phyloP scores from a whole-genome alignment of 257 asterid species.

The Leptodermis oblonga region DNA sequence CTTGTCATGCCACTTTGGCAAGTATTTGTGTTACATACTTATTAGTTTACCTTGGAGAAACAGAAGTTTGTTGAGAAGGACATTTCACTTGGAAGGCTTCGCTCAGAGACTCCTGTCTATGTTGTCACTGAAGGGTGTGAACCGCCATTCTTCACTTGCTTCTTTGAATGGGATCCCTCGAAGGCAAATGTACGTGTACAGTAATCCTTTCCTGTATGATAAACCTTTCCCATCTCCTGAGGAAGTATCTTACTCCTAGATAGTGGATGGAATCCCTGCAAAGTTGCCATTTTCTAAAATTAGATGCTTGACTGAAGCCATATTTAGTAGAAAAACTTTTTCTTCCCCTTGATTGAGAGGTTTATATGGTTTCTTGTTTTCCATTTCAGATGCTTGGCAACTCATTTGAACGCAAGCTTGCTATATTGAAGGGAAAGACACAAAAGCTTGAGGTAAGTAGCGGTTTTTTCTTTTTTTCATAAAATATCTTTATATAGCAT shows the following conservation, averaged over 20 bases:
- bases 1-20: background rate
- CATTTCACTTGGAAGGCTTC: conserved; percentile 45
- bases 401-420: conserved; percentile 77
- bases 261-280: background rate
- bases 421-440: conserved; percentile 47
- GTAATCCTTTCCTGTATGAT: conserved; percentile 2
- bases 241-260: background rate
- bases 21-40: background rate
- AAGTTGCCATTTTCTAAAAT: background rate
- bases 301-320: background rate
- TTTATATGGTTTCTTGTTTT: background rate
- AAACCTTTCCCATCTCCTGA: background rate
- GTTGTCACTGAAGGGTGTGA: conserved; percentile 68
- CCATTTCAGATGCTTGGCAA: conserved; percentile 70
- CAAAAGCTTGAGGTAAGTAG: conserved; percentile 28
- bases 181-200: conserved; percentile 50
- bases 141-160: conserved; percentile 72
- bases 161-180: conserved; percentile 74
- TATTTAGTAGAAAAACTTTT: background rate
- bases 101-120: conserved; percentile 57
- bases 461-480: background rate
- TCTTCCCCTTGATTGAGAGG: background rate
- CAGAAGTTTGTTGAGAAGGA: conserved; percentile 61
- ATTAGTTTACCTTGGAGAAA: conserved; percentile 14
- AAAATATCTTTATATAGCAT: background rate